Base-by-base conservation (phyloP, 179 eudicot genomes). In the Carnegiea gigantea region DNA sequence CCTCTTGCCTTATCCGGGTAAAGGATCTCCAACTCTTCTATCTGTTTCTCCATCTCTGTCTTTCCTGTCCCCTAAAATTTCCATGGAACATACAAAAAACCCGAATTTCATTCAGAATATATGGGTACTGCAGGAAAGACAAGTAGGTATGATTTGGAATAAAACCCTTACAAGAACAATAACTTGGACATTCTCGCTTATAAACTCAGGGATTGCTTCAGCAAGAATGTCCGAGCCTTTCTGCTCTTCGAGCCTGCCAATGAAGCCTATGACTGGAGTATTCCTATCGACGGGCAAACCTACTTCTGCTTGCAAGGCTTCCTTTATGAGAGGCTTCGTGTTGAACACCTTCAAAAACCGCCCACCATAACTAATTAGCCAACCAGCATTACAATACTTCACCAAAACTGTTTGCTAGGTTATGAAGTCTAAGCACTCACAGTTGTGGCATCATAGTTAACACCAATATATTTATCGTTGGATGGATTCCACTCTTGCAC, bases 151-250 rank as follows among this genome's bases (percentile, higher is more conserved):
- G 36, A 33, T 18, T 75, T 51, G 24, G 65, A 20, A n/a, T 9
- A 21, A 5, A n/a, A 1, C 17, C 43, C 95, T 88, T 83, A 94
- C 98, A 62, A 94, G 91, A 71, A 92, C 86, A 54, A 94, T 70
- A 26, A 92, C 88, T 89, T 94, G 98, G 62, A 94, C 97, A 75
- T 91, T 82, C 86, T 89, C 86, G 11, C 59, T 79, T 44, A 94
- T 86, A 73, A 95, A 89, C 30, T 87, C 78, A 21, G 92, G 90
- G 80, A 95, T 90, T 2, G 97, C 94, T 71, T 88, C 92, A n/a
- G 90, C 94, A 21, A 95, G 91, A 81, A 95, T 92, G 84, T 95
- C 99, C 15, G 97, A 93, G 15, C 99, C 99, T 87, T 95, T 95
- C 83, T 95, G 98, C 78, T 92, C 98, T 87, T 95, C 99, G 40